Conservation (phyloP, 306 rosid species). For the Arachis hypogaea region DNA sequence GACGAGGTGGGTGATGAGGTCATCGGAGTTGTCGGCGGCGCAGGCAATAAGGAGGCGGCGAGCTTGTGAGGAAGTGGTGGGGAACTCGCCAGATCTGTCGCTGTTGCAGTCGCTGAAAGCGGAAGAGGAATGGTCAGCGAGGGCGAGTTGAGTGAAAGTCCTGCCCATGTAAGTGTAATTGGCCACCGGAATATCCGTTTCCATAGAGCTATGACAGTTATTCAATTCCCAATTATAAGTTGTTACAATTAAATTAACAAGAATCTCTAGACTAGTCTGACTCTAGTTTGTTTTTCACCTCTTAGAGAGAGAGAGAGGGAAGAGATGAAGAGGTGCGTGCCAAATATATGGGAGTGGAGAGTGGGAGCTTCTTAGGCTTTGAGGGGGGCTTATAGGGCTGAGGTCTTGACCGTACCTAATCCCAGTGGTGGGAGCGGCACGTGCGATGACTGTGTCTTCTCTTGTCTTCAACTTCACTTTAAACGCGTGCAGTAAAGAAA, state of each 20-base stretch:
- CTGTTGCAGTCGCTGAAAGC: slow-evolving; percentile 91
- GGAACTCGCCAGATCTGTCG: slow-evolving; percentile 82
- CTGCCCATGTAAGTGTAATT: slow-evolving; percentile 51
- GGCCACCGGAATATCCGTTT: slow-evolving; percentile 35
- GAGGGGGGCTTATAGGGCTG: background rate
- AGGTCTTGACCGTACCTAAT: slow-evolving; percentile 29
- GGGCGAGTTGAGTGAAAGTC: slow-evolving; percentile 49
- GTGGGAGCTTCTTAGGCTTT: background rate
- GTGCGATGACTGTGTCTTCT: slow-evolving; percentile 45
- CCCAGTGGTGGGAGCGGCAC: slow-evolving; percentile 46
- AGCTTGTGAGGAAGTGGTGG: slow-evolving; percentile 54
- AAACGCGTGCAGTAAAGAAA: slow-evolving; percentile 49
- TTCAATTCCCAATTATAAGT: background rate
- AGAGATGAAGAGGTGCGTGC: background rate
- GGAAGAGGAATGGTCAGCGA: slow-evolving; percentile 63
- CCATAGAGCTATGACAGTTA: slow-evolving; percentile 43
- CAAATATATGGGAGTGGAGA: slow-evolving; percentile 14
- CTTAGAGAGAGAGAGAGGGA: background rate
- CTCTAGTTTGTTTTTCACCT: too few relatives aligned
- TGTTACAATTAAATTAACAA: background rate
- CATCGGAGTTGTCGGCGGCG: slow-evolving; percentile 72
- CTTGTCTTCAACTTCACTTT: slow-evolving; percentile 29
- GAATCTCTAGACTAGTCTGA: background rate
- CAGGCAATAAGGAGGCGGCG: slow-evolving; percentile 61
- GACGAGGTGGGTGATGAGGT: slow-evolving; percentile 59